Percentiles rank a stretch among this genome's conserved stretches.
These are phyloP conservation scores for Paulownia fortunei DNA, from an alignment of 257 asterid genomes.

Conservation along the genomic window DNA sequence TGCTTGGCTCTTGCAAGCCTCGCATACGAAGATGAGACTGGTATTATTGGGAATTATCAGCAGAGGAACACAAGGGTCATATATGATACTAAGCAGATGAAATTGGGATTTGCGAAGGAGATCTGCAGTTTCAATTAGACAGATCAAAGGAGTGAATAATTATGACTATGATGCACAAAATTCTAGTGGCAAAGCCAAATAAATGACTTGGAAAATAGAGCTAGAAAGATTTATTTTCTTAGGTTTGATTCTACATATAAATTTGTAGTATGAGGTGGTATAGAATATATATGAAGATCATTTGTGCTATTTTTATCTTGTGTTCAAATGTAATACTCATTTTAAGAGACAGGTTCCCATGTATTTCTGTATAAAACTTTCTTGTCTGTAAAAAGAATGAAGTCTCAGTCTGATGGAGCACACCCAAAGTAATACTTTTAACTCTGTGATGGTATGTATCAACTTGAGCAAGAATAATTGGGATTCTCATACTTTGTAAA, in stretches of 20 bases:
- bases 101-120: constrained; percentile 86
- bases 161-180: not conserved
- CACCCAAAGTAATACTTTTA: not conserved
- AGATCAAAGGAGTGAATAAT: not conserved
- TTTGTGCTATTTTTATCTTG: constrained; percentile 17
- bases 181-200: constrained; percentile 30
- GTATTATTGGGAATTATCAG: constrained; percentile 91
- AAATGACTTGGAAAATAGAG: constrained; percentile 22
- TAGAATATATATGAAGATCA: constrained; percentile 32
- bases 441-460: not conserved
- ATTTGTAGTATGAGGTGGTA: constrained; percentile 44
- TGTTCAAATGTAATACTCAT: constrained; percentile 29
- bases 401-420: not conserved
- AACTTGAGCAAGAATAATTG: no score
- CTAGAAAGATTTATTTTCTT: constrained; percentile 22
- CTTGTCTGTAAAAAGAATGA: not conserved
- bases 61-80: constrained; percentile 82
- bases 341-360: not conserved
- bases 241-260: constrained; percentile 31
- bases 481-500: not conserved
- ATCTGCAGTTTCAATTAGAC: constrained; percentile 60
- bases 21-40: constrained; percentile 65
- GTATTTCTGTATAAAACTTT: not conserved
- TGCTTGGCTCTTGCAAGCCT: constrained; percentile 93
- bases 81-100: constrained; percentile 68